phyloP scores from a whole-genome alignment of 148 eudicot species.

The Talinum fruticosum region DNA sequence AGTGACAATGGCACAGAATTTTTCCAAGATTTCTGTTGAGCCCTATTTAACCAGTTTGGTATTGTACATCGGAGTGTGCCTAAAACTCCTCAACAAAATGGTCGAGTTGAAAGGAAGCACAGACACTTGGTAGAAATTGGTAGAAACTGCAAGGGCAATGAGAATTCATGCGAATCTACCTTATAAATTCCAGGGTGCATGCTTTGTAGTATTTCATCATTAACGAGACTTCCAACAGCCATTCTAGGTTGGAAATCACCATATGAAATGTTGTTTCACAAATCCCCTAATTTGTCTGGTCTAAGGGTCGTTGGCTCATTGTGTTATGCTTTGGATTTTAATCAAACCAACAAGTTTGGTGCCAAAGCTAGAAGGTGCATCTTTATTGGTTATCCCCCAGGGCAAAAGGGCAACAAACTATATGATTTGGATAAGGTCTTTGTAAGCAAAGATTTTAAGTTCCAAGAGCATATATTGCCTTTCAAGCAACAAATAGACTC shows the following conservation, averaged over 20 bases:
- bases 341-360: neutral
- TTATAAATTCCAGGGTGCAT: neutral
- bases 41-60: no score
- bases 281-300: neutral
- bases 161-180: neutral
- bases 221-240: neutral
- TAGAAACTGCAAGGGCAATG: neutral
- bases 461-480: no score
- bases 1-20: no score
- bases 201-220: neutral
- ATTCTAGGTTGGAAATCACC: neutral
- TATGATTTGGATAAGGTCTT: no score
- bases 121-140: neutral
- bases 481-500: no score
- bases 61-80: no score
- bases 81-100: no score
- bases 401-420: no score
- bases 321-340: neutral
- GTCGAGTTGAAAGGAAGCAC: no score
- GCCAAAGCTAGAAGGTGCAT: neutral
- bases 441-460: no score
- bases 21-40: no score
- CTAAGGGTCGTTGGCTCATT: neutral
- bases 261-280: neutral
- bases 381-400: neutral